Base-by-base conservation (phyloP, 192 early-diverging fungal genomes). In the Umbelopsis vinacea region DNA sequence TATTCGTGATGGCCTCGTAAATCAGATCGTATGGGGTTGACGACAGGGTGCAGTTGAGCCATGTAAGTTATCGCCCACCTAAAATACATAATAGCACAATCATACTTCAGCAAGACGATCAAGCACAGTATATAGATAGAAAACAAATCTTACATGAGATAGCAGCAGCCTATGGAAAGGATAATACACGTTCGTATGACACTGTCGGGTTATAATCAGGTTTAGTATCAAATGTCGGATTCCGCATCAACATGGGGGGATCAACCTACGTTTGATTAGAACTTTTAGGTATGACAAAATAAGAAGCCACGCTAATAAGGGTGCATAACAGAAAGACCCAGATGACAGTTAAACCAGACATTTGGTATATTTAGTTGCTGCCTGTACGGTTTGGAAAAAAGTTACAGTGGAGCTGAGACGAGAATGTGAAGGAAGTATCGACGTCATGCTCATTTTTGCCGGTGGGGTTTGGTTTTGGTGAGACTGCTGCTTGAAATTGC, bases 51-150 rank as follows among this genome's bases (percentile, higher is more conserved):
- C 6, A 95, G 78, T 86, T 96, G 95, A 45, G 93, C 93, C 60
- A 96, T 78, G 76, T 95, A 96, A 37, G 93, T 95, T 69, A 96
- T 83, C 0, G 91, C 92, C 95, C 95, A 96, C 92, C 91, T 43
- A 43, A 43, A 6, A 11, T 43, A 12, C 40, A 43, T 94, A 75
- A 35, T 14, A 72, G 67, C 45, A 40, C 19, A 52, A 46, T 21
- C 33, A 66, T 11, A 52, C 9, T 37, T n/a, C 11, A 43, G 57
- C 22, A 69, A 74, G n/a, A 8, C n/a, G n/a, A 57, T 33, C 11
- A 17, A 72, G 38, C 67, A 38, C 22, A 53, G 10, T 47, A 26
- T 22, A 35, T 29, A 46, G 5, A 74, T 38, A 68, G 52, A 48
- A 35, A 43, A 72, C 24, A 50, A 46, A 22, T 43, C 88, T 82